Percentiles rank a stretch among this genome's conserved stretches.
These are phyloP conservation scores for Hypsizygus marmoreus DNA, from an alignment of 768 basidiomycete species.

Conservation along the genomic window DNA sequence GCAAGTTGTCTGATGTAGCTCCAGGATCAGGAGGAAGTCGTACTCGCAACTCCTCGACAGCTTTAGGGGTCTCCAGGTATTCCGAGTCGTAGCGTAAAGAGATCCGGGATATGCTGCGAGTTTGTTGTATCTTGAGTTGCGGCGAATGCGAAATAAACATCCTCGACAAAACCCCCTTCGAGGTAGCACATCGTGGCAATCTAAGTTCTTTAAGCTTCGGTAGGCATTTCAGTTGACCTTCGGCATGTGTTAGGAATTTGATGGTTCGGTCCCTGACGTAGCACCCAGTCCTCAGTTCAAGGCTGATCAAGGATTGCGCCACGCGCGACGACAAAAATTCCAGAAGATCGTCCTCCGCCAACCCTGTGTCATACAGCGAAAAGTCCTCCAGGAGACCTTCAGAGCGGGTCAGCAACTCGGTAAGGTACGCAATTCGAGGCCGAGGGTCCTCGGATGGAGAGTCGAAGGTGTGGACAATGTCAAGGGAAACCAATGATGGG, in stretches of 20 bases:
- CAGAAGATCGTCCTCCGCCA: conserved; percentile 4
- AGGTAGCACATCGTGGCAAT: too few relatives aligned
- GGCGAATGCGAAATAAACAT: too few relatives aligned
- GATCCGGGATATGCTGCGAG: too few relatives aligned
- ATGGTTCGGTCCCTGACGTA: background rate
- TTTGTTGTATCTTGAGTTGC: too few relatives aligned
- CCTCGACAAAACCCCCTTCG: too few relatives aligned
- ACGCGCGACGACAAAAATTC: background rate
- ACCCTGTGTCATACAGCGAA: conserved; percentile 5
- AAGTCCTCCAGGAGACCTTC: background rate
- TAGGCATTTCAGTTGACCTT: too few relatives aligned
- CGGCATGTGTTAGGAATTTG: background rate
- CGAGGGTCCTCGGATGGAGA: background rate
- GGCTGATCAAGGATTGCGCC: background rate
- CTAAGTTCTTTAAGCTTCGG: background rate
- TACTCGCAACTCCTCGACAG: too few relatives aligned
- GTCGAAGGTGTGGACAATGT: background rate
- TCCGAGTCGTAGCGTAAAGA: too few relatives aligned
- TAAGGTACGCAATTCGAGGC: too few relatives aligned
- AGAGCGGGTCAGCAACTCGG: conserved; percentile 9
- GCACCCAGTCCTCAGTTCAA: background rate
- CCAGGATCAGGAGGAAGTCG: too few relatives aligned
- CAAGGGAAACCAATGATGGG: background rate
- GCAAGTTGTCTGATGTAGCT: too few relatives aligned
- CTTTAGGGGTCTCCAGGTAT: too few relatives aligned